phyloP scores from a whole-genome alignment of 257 asterid genomes.

The Handroanthus guayacan region DNA sequence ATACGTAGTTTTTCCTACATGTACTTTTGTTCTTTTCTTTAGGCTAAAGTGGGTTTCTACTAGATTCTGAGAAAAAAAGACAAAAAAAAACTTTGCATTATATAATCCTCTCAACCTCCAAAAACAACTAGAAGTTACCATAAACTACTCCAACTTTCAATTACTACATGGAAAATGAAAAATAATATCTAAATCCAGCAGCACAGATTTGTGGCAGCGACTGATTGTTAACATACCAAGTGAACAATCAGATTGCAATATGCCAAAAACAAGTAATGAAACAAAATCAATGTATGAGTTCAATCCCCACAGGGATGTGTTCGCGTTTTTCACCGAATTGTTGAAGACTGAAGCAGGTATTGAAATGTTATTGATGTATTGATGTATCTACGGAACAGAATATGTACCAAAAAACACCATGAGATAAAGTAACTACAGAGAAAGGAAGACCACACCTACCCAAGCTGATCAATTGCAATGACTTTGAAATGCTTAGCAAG shows the following conservation, averaged over 20 bases:
- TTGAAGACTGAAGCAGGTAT: no score
- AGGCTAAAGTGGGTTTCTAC: not conserved
- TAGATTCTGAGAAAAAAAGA: not conserved
- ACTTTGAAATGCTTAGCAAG: conserved; percentile 70
- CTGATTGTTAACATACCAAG: not conserved
- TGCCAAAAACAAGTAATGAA: no score
- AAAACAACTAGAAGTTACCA: not conserved
- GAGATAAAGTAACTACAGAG: no score
- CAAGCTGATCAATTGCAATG: conserved; percentile 84
- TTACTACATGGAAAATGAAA: not conserved
- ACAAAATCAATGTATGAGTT: no score
- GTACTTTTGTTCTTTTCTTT: not conserved
- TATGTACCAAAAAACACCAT: not conserved
- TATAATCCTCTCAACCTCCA: not conserved
- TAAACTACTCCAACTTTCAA: not conserved
- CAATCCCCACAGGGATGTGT: no score
- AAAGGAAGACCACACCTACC: conserved; percentile 47
- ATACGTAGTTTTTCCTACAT: not conserved
- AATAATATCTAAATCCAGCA: not conserved
- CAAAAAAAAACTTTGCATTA: not conserved
- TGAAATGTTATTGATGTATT: no score
- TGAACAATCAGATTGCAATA: not conserved
- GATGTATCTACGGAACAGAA: no score
- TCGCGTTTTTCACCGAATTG: no score
- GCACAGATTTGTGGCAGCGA: not conserved